Base-by-base conservation (phyloP, 306 rosid species). In the Hylodesmum podocarpum region DNA sequence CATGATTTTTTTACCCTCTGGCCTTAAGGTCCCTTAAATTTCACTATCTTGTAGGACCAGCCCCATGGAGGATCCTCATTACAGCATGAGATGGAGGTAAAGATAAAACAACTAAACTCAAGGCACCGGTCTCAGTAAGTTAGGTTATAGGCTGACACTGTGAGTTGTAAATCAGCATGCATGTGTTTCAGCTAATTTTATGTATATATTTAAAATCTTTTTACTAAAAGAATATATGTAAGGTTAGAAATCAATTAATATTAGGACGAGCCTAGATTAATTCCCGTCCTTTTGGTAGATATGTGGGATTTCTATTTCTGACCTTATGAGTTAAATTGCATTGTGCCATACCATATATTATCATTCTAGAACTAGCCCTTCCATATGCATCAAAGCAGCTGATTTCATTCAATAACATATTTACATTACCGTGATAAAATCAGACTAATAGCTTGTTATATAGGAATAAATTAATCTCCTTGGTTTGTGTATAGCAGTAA, bases 41-140 rank as follows among this genome's bases (percentile, higher is more conserved):
- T 63, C 6, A 21, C 70, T 31, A 8, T 78, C 41, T 66, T 79
- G 64, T 75, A 89, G 91, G 86, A 72, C 22, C 88, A 86, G 43
- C 66, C 87, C 39, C 46, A 19, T 24, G 63, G 66, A 55, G 88
- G 63, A 75, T 43, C 83, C 41, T 21, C 70, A 0, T 78, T 81
- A 21, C 75, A 64, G 67, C 88, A 77, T 24, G 86, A 80, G 67
- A 78, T 63, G 77, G 73, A 70, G 15, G 62, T 77, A 29, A 84
- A 82, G 36, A 79, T 67, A 8, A 43, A 67, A 67, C 73, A 77
- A 24, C 50, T 63, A 66, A 82, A 70, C 24, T 69, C 76, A n/a
- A 83, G 65, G 65, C 80, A 81, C 27, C 59, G 49, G 4, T 58
- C 79, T 21, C 79, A 27, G 19, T 61, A 81, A 53, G 75, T 61